phyloP scores from a whole-genome alignment of 768 basidiomycete species.

The Cystobasidiopsis lactophilus region DNA sequence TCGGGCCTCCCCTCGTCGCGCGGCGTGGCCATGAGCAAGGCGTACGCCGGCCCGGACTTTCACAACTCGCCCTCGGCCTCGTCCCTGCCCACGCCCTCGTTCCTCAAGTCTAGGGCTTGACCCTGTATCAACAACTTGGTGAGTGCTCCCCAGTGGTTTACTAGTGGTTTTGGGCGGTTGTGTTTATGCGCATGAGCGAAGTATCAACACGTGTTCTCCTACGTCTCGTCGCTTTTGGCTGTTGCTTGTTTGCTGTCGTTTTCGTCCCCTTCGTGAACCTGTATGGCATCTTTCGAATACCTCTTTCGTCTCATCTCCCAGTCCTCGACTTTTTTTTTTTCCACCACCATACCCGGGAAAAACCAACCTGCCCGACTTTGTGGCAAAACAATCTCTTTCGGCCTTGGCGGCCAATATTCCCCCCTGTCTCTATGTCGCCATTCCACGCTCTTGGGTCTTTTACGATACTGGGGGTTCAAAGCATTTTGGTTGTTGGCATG shows the following conservation, averaged over 20 bases:
- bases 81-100: constrained; percentile 3
- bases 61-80: constrained; percentile 10
- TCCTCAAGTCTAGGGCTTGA: background rate
- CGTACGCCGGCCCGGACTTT: constrained; percentile 12
- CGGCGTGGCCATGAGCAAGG: background rate
- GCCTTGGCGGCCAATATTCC: too few species aligned
- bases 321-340: background rate
- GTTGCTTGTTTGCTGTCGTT: background rate
- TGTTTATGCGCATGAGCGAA: too few species aligned
- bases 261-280: background rate
- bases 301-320: background rate
- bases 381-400: too few species aligned
- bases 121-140: background rate
- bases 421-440: too few species aligned
- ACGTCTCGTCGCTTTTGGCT: too few species aligned
- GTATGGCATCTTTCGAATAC: background rate
- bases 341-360: background rate
- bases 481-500: too few species aligned
- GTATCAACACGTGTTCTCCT: too few species aligned
- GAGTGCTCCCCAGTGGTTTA: too few species aligned
- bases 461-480: too few species aligned
- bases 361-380: too few species aligned
- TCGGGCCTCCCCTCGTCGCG: background rate
- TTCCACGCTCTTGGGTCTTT: too few species aligned
- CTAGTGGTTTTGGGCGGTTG: too few species aligned